Conservation (phyloP, 202 grass and related monocot genomes). For the Brachypodium distachyon region DNA sequence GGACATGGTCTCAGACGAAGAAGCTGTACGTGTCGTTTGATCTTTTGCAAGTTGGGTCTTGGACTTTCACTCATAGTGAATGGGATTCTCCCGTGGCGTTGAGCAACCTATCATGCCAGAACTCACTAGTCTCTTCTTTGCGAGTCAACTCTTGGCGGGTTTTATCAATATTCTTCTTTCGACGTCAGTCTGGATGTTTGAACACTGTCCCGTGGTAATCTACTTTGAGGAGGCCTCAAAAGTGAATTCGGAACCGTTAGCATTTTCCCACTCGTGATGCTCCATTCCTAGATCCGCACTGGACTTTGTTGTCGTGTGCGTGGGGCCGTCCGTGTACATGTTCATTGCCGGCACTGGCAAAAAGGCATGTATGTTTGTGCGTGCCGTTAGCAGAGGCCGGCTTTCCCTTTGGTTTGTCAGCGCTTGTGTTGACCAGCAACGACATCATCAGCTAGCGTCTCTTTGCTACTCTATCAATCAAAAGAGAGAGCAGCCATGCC, state of each 20-base stretch:
- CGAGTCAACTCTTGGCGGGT: no score
- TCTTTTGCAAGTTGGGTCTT: no score
- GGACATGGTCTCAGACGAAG: no score
- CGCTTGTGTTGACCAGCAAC: background rate
- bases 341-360: background rate
- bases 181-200: no score
- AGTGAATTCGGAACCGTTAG: background rate
- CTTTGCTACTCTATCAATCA: background rate
- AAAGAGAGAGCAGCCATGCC: background rate
- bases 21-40: no score
- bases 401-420: background rate
- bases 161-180: no score
- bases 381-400: background rate
- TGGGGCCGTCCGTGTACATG: background rate
- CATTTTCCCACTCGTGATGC: background rate
- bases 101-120: no score
- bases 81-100: no score
- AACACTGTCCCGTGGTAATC: no score
- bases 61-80: no score
- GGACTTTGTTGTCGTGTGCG: background rate
- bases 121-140: no score
- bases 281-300: background rate
- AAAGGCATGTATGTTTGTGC: background rate
- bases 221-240: no score
- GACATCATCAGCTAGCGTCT: background rate